Evolutionary conservation across 768 basidiomycete species (phyloP), one percentile per base, ranked within the genome.

Genomic region (Tricholoma matsutake): DNA sequence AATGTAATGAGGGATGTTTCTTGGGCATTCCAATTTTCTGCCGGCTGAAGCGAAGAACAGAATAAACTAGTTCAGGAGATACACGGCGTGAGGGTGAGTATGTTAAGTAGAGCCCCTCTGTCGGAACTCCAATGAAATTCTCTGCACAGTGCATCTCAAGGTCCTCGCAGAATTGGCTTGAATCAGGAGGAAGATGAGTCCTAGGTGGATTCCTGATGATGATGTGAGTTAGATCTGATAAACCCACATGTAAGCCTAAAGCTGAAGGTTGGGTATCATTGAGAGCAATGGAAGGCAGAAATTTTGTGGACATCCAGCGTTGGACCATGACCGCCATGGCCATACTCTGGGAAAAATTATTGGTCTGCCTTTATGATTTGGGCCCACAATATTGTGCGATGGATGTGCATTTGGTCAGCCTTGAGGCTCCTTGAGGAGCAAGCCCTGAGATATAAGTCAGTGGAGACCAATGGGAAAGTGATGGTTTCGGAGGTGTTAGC

Each of bases 1-100:
- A 77, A 67, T 83, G 82, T 59, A 86, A 69, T 3, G 84, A 86
- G 53, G 79, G 79, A 56, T 81, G 81, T 71, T 79, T 82, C 72
- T 76, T 81, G 51, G 79, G 71, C 78, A 81, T 80, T 63, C 61
- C 75, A 69, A 57, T 54, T 39, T 58, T 62, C 54, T 41, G 56
- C 22, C 59, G 63, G 32, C 58, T 34, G 52, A 54, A 52, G 18
- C 62, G 53, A 39, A 53, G 43, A 54, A 56, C 43, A 29, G 56
- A 29, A 54, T 43, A 32, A 7, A 54, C n/a, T 65, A 63, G 31
- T 20, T 58, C 28, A 28, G 18, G 37, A 45, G 49, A 37, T 35
- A 54, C 54, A 54, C 52, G 53, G 59, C 45, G 51, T 35, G 61
- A 25, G 16, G 58, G 60, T 37, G 49, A 57, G 57, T 43, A 47